Conservation (phyloP, 306 rosid species). For the Heteromeles arbutifolia region DNA sequence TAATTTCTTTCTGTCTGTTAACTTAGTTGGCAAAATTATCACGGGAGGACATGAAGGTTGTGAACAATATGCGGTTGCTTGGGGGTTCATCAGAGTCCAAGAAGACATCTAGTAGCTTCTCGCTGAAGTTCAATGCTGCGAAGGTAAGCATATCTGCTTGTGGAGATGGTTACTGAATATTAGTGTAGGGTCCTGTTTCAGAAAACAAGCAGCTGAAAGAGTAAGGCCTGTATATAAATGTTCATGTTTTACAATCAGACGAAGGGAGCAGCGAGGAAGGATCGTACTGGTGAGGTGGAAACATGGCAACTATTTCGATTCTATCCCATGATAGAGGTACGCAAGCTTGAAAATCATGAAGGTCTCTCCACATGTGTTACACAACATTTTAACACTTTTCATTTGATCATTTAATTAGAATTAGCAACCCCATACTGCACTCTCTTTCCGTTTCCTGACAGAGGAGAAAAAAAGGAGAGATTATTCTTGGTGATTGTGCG, state of each 20-base stretch:
- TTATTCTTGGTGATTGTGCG: background rate
- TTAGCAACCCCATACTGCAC: background rate
- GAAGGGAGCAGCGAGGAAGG: constrained; percentile 71
- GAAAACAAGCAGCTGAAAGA: background rate
- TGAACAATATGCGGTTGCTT: constrained; percentile 67
- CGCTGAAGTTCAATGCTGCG: constrained; percentile 70
- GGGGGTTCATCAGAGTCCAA: constrained; percentile 48
- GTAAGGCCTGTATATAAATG: background rate
- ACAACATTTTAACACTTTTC: background rate
- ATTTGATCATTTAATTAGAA: background rate
- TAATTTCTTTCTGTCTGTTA: constrained; percentile 8
- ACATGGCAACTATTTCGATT: constrained; percentile 85
- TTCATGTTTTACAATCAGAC: constrained; percentile 41
- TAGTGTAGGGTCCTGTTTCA: background rate
- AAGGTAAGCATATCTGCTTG: constrained; percentile 43
- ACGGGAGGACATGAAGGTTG: constrained; percentile 73
- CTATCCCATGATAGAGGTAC: constrained; percentile 86
- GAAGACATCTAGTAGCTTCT: constrained; percentile 47
- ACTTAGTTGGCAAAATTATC: constrained; percentile 79
- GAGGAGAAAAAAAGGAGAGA: background rate
- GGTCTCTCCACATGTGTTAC: background rate
- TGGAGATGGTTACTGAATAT: background rate
- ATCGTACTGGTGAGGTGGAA: constrained; percentile 72
- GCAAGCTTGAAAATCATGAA: constrained; percentile 16
- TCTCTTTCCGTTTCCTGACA: background rate